Conservation (phyloP, 768 basidiomycete species). For the Nidularia pulvinata region DNA sequence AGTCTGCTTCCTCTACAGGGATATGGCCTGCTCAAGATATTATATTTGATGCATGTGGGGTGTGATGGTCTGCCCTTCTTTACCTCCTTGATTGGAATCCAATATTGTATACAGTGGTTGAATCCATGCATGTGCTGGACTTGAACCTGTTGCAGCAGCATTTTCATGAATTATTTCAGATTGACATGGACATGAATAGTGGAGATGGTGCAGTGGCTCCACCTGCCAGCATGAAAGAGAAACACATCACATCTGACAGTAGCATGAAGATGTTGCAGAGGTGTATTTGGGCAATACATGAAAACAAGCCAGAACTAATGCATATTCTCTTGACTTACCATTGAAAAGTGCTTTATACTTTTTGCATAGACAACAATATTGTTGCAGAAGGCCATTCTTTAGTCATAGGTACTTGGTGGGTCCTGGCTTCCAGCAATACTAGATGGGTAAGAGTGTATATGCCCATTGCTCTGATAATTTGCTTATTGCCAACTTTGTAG, state of each 20-base stretch:
- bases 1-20: constrained; percentile 14
- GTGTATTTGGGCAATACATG: constrained; percentile 8
- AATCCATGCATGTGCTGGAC: constrained; percentile 12
- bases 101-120: constrained; percentile 6
- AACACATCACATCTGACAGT: background rate
- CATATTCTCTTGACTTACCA: constrained; percentile 9
- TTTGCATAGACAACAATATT: constrained; percentile 18
- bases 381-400: constrained; percentile 1
- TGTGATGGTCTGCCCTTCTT: constrained; percentile 25
- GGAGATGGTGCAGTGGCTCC: background rate
- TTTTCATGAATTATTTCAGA: constrained; percentile 1
- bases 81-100: constrained; percentile 12
- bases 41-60: constrained; percentile 14
- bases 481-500: constrained; percentile 1
- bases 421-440: constrained; percentile 15
- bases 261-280: constrained; percentile 1
- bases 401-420: constrained; percentile 18
- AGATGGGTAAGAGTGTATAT: constrained; percentile 14
- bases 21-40: constrained; percentile 14
- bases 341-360: constrained; percentile 14
- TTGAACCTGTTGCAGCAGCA: constrained; percentile 11
- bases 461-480: background rate
- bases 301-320: constrained; percentile 2
- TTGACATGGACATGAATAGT: background rate
- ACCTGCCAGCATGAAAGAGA: background rate